These are phyloP conservation scores for Trifolium subterraneum DNA, from an alignment of 306 rosid genomes.

Conservation along the genomic window DNA sequence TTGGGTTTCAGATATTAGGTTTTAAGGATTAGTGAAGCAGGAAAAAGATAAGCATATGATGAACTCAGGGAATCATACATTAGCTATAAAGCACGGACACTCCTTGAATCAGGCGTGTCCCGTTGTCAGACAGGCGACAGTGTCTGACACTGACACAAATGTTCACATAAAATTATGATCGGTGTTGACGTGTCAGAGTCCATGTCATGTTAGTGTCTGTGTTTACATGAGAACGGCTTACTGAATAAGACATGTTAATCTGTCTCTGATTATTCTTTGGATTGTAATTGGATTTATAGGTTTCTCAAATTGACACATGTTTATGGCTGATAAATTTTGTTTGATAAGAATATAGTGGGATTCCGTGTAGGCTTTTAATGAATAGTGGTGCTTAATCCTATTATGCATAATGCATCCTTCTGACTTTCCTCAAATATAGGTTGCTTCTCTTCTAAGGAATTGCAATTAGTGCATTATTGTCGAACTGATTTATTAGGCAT, in stretches of 20 bases:
- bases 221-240: neutral
- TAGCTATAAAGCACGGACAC: no score
- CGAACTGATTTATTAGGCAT: slow-evolving; percentile 19
- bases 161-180: no score
- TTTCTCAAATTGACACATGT: neutral
- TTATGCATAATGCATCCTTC: slow-evolving; percentile 6
- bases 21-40: neutral
- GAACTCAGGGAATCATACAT: neutral
- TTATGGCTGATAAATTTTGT: neutral
- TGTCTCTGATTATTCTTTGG: neutral
- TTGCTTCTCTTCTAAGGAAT: slow-evolving; percentile 19
- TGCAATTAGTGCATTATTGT: neutral
- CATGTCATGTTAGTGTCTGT: no score
- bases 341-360: slow-evolving; percentile 6
- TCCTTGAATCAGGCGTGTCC: no score
- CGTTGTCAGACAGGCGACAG: no score
- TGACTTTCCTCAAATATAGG: slow-evolving; percentile 6
- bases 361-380: slow-evolving; percentile 6
- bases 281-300: neutral
- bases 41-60: neutral
- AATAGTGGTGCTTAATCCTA: neutral
- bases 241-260: neutral
- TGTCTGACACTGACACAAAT: no score
- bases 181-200: no score
- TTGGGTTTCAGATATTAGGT: slow-evolving; percentile 6